Base-by-base conservation (phyloP, 495 filamentous ascomycete species). In the Xylaria grammica region DNA sequence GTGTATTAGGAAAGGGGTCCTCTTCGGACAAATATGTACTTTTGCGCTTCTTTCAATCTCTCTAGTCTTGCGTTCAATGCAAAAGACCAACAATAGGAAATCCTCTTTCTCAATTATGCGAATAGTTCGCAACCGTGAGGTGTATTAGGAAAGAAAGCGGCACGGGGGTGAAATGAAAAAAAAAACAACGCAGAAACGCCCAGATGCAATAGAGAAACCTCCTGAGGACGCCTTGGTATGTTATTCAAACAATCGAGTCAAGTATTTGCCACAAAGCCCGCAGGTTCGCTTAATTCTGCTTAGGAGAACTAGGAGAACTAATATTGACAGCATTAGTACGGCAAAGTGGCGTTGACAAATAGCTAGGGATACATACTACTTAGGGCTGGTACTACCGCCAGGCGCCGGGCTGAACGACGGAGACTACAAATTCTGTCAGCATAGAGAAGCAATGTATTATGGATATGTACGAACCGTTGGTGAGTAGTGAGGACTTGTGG, bases 401-500 rank as follows among this genome's bases (percentile, higher is more conserved):
- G 63, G 63, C 17, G 63, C 55, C n/a, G 63, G 60, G 48, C 48
- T 63, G 13, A 62, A 74, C 6, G 17, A 24, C 10, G 71, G 72
- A 48, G 72, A 74, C 69, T 74, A 29, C 0, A 27, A 54, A 46
- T 1, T 1, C 13, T 22, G 50, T 68, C 69, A 71, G 71, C 30
- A 65, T 49, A 51, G 19, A 59, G 32, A 44, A 40, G 20, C 8
- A 27, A 20, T 26, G 6, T 44, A 50, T 52, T 9, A 15, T 30
- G 13, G 29, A 49, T n/a, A 52, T 10, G 3, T 20, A 65, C 67
- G 29, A 67, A 73, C 69, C 70, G 81, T 82, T 30, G 84, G 84
- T 32, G 81, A 85, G 65, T 85, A 85, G 9, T 77, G 71, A 15
- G 83, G 84, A 72, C 82, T 83, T 40, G 83, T 81, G n/a, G 82